Percentiles rank a stretch among this genome's conserved stretches.
phyloP scores from a whole-genome alignment of 148 eudicot species.

The Pouteria glomerata region DNA sequence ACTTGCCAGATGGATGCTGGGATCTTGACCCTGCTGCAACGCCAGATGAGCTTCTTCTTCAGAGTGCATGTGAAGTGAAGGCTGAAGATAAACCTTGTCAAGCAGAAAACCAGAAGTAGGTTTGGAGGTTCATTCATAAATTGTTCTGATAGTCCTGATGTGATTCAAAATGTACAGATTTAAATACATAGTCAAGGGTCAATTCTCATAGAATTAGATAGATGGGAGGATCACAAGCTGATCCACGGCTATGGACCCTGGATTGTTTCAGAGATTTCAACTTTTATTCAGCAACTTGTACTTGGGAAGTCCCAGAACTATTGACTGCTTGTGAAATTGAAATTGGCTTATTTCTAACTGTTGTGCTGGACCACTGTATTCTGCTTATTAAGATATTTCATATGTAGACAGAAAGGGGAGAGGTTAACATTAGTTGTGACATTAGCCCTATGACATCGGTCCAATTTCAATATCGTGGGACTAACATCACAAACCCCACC shows the following conservation, averaged over 20 bases:
- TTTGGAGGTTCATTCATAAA: conserved; percentile 4
- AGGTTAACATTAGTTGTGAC: too few species aligned
- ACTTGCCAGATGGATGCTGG: conserved; percentile 93
- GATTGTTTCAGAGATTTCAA: conserved; percentile 41
- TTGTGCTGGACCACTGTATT: background rate
- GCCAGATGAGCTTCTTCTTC: conserved; percentile 78
- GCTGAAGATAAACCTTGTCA: conserved; percentile 18
- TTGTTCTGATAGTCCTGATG: conserved; percentile 16
- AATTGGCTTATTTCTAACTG: conserved; percentile 7
- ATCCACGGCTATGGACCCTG: conserved; percentile 31
- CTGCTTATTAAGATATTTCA: too few species aligned
- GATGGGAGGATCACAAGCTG: conserved; percentile 36
- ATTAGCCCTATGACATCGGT: too few species aligned
- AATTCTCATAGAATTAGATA: conserved; percentile 27
- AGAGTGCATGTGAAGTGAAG: conserved; percentile 26
- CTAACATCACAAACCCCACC: too few species aligned
- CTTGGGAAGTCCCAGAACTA: conserved; percentile 21
- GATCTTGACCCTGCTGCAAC: conserved; percentile 97
- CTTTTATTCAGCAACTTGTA: conserved; percentile 32
- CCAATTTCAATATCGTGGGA: too few species aligned
- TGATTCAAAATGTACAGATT: conserved; percentile 33
- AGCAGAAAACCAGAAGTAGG: conserved; percentile 13
- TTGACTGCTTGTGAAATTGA: conserved; percentile 21
- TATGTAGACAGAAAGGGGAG: too few species aligned
- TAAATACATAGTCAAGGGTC: conserved; percentile 11